Base-by-base conservation (phyloP, 23 red algal genomes). In the Gracilaria gracilis region DNA sequence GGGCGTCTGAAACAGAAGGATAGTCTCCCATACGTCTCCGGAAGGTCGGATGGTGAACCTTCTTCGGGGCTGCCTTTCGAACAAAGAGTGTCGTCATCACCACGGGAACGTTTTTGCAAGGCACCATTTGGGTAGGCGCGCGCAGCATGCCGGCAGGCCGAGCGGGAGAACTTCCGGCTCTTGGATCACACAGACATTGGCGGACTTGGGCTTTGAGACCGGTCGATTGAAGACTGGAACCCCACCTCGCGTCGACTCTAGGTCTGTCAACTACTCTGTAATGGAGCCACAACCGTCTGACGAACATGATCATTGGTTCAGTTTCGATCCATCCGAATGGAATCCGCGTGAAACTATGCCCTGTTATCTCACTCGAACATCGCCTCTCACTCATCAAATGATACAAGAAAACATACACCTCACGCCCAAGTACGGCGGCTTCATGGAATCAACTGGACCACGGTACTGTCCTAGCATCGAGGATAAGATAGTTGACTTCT, bases 401-500 rank as follows among this genome's bases (percentile, higher is more conserved):
- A 99, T 99, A 66, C 94, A 87, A n/a, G 94, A 96, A 3, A 99
- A 96, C 85, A 67, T 99, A 0, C 97, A 99, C 42, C 81, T 72
- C 39, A 99, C 97, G 29, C 97, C 97, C 70, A 96, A 99, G 91
- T 99, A 99, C 82, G 97, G 94, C 32, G 94, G 94, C 15, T 96
- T 96, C 62, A 99, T 99, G 97, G 72, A 83, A 42, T 95, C 94
- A 1, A 92, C 84, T 0, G 97, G 94, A 29, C 97, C 97, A 16
- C 84, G 97, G 8, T 99, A 99, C 55, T 99, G 97, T 77, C 97
- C 97, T 1, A 93, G 88, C 38, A 91, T 99, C 4, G 97, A 96
- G 79, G 97, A 99, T 73, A 99, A 99, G 94, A 93, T 99, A 28
- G 97, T 99, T 35, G 81, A 94, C 17, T 99, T 99, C 83, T 91